Evolutionary conservation across 306 rosid species (phyloP).

Genomic region (Glycine soja): DNA sequence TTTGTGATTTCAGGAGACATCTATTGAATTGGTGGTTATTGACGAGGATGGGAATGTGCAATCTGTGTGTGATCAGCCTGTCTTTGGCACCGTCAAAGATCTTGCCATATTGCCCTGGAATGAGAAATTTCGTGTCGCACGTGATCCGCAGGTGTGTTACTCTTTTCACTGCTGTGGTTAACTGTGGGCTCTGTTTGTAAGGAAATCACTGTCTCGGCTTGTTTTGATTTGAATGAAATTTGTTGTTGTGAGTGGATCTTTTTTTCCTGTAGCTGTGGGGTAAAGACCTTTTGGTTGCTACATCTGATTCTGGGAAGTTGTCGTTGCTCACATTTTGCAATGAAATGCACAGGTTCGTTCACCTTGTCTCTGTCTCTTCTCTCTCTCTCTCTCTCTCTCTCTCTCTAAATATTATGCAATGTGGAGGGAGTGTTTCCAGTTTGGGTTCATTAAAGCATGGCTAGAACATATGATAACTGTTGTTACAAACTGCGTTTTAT

Average conservation of each 20-base stretch:
- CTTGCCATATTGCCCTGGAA: conserved; percentile 88
- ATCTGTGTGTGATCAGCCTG: conserved; percentile 91
- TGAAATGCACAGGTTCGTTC: conserved; percentile 87
- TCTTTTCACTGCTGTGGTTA: neutral
- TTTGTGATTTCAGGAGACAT: conserved; percentile 74
- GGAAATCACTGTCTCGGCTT: neutral
- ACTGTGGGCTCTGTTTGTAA: neutral
- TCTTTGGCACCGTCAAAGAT: conserved; percentile 89
- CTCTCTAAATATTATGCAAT: neutral
- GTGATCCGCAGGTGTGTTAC: conserved; percentile 66
- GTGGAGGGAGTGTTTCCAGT: neutral
- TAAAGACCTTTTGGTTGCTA: conserved; percentile 79
- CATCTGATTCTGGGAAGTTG: conserved; percentile 96
- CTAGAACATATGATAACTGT: neutral
- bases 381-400: neutral
- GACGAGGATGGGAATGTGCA: conserved; percentile 83
- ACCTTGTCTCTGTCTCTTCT: neutral
- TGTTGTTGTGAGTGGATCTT: conserved; percentile 11
- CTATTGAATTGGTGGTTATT: conserved; percentile 82
- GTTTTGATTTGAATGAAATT: neutral
- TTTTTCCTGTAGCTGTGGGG: conserved; percentile 69
- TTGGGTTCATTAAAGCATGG: conserved; percentile 14
- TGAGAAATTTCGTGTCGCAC: conserved; percentile 55
- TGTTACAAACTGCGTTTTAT: conserved; percentile 18
- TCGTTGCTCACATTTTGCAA: conserved; percentile 90